phyloP scores from a whole-genome alignment of 2,329 filamentous ascomycete genomes.

The Nakataea oryzae region DNA sequence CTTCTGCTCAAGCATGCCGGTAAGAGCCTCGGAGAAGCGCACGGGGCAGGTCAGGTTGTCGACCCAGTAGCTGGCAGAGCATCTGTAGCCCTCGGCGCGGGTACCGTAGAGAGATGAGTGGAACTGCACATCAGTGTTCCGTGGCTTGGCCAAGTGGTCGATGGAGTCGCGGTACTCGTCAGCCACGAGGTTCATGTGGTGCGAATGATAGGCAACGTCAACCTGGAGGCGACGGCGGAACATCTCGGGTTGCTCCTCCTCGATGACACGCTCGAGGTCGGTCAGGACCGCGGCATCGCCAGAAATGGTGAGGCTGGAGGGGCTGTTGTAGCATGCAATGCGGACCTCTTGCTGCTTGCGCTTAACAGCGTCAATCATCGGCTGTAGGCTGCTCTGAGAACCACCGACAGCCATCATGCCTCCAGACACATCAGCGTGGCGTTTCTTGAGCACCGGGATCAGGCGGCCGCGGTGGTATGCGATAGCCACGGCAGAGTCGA shows the following conservation, averaged over 20 bases:
- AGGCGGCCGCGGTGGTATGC: conserved; percentile 39
- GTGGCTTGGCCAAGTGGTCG: not conserved
- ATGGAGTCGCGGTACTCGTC: conserved; percentile 8
- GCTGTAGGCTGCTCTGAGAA: not conserved
- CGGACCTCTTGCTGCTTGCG: conserved; percentile 14
- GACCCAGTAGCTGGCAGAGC: conserved; percentile 22
- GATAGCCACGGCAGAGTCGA: conserved; percentile 29
- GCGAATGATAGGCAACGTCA: conserved; percentile 15
- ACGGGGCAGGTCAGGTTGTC: conserved; percentile 27
- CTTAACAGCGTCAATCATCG: not conserved
- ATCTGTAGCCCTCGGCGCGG: conserved; percentile 23
- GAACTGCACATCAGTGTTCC: conserved; percentile 17
- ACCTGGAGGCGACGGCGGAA: conserved; percentile 8
- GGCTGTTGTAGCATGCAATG: conserved; percentile 23
- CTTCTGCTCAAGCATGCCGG: conserved; percentile 16
- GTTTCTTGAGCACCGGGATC: conserved; percentile 29
- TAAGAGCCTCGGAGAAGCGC: conserved; percentile 25
- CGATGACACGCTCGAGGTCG: conserved; percentile 8
- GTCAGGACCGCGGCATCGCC: conserved; percentile 8
- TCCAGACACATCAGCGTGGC: conserved; percentile 29
- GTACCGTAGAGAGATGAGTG: conserved; percentile 35
- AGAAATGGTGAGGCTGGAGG: conserved; percentile 23
- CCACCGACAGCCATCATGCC: conserved; percentile 46
- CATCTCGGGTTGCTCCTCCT: conserved; percentile 5
- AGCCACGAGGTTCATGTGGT: conserved; percentile 11